These are phyloP conservation scores for Gossypium laxum DNA, from an alignment of 441 rosid genomes.

Conservation along the genomic window DNA sequence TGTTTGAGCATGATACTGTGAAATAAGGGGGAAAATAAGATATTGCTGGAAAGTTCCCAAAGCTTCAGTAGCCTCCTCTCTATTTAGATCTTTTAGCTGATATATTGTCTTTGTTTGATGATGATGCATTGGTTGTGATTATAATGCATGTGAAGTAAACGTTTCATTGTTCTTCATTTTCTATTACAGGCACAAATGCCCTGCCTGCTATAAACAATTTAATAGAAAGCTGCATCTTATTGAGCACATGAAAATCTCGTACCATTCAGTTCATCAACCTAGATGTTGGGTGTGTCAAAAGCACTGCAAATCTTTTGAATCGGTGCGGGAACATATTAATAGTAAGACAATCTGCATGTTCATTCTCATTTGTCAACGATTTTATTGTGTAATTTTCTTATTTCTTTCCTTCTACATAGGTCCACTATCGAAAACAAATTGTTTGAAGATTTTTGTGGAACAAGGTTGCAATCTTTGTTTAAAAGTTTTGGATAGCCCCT, in stretches of 20 bases:
- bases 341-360: slow-evolving; percentile 27
- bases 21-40: neutral
- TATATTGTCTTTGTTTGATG: neutral
- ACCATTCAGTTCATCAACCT: slow-evolving; percentile 64
- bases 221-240: slow-evolving; percentile 56
- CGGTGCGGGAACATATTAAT: slow-evolving; percentile 49
- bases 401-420: slow-evolving; percentile 26
- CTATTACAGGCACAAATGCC: slow-evolving; percentile 45
- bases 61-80: neutral
- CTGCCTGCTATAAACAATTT: slow-evolving; percentile 61
- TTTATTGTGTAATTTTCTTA: neutral
- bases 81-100: neutral
- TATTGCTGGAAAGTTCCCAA: neutral
- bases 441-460: slow-evolving; percentile 35
- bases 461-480: slow-evolving; percentile 54
- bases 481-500: slow-evolving; percentile 33
- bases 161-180: neutral
- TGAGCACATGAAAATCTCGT: slow-evolving; percentile 60
- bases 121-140: neutral
- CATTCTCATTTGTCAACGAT: neutral
- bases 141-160: neutral
- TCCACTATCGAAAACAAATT: slow-evolving; percentile 36
- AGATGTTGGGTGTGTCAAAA: slow-evolving; percentile 50
- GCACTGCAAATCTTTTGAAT: slow-evolving; percentile 57
- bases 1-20: neutral